These are phyloP conservation scores for Stellera chamaejasme DNA, from an alignment of 345 rosid genomes.

Conservation along the genomic window DNA sequence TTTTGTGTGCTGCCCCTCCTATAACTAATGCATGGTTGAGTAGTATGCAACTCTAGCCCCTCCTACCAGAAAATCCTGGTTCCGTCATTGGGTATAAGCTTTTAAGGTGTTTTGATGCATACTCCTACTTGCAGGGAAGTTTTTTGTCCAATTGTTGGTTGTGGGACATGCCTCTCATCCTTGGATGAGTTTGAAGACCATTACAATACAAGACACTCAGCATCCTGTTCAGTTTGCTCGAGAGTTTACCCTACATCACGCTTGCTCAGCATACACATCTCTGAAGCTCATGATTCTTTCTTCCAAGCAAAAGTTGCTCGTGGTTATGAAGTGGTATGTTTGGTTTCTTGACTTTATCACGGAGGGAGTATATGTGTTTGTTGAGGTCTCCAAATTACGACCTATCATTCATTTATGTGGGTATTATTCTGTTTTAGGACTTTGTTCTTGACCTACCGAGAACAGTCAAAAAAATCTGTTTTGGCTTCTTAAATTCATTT, in stretches of 20 bases:
- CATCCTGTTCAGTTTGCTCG: conserved; percentile 91
- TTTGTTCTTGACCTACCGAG: too few relatives aligned
- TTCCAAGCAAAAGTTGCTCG: conserved; percentile 93
- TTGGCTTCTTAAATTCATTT: background rate
- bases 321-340: conserved; percentile 71
- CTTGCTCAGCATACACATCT: conserved; percentile 73
- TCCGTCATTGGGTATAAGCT: too few relatives aligned
- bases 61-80: too few relatives aligned
- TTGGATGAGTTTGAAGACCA: conserved; percentile 84
- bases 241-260: conserved; percentile 82
- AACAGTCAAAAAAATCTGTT: too few relatives aligned
- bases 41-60: too few relatives aligned
- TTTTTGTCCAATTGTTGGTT: conserved; percentile 80
- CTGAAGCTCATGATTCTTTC: conserved; percentile 93
- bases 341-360: conserved; percentile 3
- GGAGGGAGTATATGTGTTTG: too few relatives aligned
- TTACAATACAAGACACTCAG: conserved; percentile 70
- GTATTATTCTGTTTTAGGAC: too few relatives aligned
- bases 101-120: background rate
- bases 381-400: too few relatives aligned
- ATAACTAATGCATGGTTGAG: too few relatives aligned
- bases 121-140: conserved; percentile 41
- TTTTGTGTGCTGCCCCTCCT: too few relatives aligned
- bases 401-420: too few relatives aligned
- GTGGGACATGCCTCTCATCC: conserved; percentile 51